Conservation (phyloP, 495 filamentous ascomycete species). For the Aspergillus homomorphus region DNA sequence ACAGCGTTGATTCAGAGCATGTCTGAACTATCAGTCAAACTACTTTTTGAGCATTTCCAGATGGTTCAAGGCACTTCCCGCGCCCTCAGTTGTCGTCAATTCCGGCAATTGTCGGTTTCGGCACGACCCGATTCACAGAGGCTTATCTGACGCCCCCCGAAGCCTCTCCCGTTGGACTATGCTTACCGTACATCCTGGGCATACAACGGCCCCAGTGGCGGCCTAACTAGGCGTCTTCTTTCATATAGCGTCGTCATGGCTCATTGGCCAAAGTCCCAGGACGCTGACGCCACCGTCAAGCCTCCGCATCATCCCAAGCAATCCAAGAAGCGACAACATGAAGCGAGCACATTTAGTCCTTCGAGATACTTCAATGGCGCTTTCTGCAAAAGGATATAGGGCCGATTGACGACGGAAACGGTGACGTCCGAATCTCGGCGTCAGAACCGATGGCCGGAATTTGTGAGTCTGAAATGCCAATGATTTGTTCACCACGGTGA, state of each 20-base stretch:
- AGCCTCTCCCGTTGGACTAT: background rate
- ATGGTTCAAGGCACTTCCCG: background rate
- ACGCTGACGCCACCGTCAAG: background rate
- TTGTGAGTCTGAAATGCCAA: background rate
- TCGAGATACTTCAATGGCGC: too few species aligned
- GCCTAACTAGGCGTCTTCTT: background rate
- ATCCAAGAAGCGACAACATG: too few species aligned
- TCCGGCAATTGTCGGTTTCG: background rate
- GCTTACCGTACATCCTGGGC: background rate
- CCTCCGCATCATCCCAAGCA: background rate
- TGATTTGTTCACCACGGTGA: background rate
- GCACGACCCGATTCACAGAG: background rate
- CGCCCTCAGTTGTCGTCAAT: background rate
- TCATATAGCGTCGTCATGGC: background rate
- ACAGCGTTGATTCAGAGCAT: background rate
- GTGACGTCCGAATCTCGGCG: background rate
- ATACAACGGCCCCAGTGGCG: background rate
- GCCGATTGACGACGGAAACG: background rate
- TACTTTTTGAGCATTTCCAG: background rate
- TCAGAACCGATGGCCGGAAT: background rate
- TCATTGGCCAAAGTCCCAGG: background rate
- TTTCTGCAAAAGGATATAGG: too few species aligned
- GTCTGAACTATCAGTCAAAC: background rate
- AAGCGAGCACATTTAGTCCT: too few species aligned
- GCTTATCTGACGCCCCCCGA: background rate